Base-by-base conservation (phyloP, 163 green algal genomes). In the Volvox carteri region DNA sequence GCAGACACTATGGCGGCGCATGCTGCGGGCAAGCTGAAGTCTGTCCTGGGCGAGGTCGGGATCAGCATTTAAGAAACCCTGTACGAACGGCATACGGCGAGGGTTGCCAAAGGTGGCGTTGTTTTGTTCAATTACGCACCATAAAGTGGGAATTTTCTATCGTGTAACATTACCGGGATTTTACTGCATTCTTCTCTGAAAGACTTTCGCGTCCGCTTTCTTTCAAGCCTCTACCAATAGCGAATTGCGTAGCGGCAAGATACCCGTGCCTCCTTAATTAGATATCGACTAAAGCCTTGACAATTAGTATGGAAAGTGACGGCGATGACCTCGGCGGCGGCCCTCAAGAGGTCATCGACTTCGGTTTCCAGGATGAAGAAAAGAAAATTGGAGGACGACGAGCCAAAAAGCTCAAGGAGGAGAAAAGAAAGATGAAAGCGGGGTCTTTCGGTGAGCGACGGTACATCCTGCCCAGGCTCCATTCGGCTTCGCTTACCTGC, bases 391-490 rank as follows among this genome's bases (percentile, higher is more conserved):
- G 84, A 8, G 90, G 90, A 0, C 90, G 90, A 9, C 81, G 90
- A 0, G 54, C 70, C 0, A 93, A 93, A 65, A 78, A 58, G 42
- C 16, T 89, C 4, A 91, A 90, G 67, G 88, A 93, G 62, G 42
- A 86, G n/a, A 91, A 92, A 80, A 93, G 91, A 54, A 92, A 90
- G 56, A 76, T 91, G 74, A 90, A 85, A 35, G 74, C 87, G 23
- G 91, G 91, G 28, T 91, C 75, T 21, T 93, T 93, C 42, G 91
- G 91, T 93, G 60, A 41, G 91, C 50, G 28, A 50, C 68, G 54
- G 5, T 23, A 19, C 54, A 65, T 11, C 7, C 54, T 11, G 19
- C 54, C 54, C 96, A 99, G 97, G 98, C 35, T 96, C 93, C 18
- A 96, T 99, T n/a, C n/a, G n/a, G n/a, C n/a, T n/a, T n/a, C n/a